phyloP scores from a whole-genome alignment of 2,329 filamentous ascomycete genomes.

The Myriosclerotinia scirpicola region DNA sequence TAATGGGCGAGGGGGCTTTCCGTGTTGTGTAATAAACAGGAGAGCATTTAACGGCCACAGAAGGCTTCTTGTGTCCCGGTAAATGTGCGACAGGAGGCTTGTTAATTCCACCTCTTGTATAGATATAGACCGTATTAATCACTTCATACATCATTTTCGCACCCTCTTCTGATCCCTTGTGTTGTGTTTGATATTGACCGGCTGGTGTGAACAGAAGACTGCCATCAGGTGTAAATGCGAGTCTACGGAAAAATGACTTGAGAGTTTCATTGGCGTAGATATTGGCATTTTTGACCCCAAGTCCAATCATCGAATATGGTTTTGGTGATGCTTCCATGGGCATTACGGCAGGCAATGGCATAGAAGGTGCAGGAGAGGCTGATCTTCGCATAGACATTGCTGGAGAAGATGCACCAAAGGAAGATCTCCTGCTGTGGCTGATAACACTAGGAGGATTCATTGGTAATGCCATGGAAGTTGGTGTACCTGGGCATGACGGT shows the following conservation, averaged over 20 bases:
- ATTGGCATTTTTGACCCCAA: conserved; percentile 77
- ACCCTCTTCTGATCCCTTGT: conserved; percentile 61
- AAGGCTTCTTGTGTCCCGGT: conserved; percentile 96
- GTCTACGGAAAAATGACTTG: conserved; percentile 91
- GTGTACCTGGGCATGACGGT: conserved; percentile 90
- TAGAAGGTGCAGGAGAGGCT: conserved; percentile 86
- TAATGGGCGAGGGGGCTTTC: conserved; percentile 65
- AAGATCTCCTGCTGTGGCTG: conserved; percentile 90
- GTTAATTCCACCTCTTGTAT: conserved; percentile 93
- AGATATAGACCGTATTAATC: conserved; percentile 97
- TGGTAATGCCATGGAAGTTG: conserved; percentile 81
- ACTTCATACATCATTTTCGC: conserved; percentile 78
- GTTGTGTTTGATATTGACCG: conserved; percentile 86
- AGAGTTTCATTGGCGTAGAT: conserved; percentile 96
- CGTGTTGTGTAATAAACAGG: conserved; percentile 84
- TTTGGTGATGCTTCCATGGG: conserved; percentile 88
- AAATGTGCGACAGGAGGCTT: conserved; percentile 94
- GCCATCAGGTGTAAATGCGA: conserved; percentile 94
- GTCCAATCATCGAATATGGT: conserved; percentile 49
- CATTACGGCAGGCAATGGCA: conserved; percentile 94
- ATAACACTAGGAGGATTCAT: conserved; percentile 94
- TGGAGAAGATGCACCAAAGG: conserved; percentile 71
- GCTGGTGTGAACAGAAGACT: conserved; percentile 92
- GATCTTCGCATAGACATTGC: conserved; percentile 74
- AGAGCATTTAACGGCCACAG: conserved; percentile 91